Evolutionary conservation across 257 asterid species (phyloP), one percentile per base, ranked within the genome.

Genomic region (Nicotiana otophora): DNA sequence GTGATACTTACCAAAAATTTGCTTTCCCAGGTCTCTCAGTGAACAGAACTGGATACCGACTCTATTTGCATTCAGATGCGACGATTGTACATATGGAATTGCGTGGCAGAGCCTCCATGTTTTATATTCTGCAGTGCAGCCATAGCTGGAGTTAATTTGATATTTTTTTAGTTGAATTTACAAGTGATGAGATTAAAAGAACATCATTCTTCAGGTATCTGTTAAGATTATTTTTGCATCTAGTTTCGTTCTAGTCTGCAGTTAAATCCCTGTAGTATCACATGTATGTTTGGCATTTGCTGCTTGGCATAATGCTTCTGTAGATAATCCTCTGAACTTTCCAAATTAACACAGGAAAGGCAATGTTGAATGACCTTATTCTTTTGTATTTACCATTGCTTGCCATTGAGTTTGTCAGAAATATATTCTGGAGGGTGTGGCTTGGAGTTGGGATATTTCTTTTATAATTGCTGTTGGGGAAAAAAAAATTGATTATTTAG

Each of bases 201-300:
- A 75, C 80, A 75, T 75, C 63, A 75, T 75, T 75, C 46, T 72
- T 75, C 26, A 75, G 80, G 80, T 75, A 51, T 60, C 63, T 51
- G 19, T 75, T 75, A 51, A 75, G 63, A 75, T 28, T 20, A 42
- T 48, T 74, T 74, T 74, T 26, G 63, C 46, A 51, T 75, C 28
- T 51, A 75, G 42, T 75, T 75, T 51, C 63, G 39, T 75, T 75
- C 80, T 51, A 75, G 80, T 51, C 42, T 75, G 58, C 58, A 11
- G 58, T 14, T 53, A 53, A 14, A 53, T 53, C 7, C 19, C 19
- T 53, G 39, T 75, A 75, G 28, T 51, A 28, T 51, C 26, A 75
- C 80, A 51, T 51, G 46, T 75, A 51, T 75, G 63, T 75, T 63
- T 30, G 70, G 34, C 68, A 62, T 62, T 62, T 62, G 68, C 68